Evolutionary conservation across 139 green algal genomes (phyloP).

Genomic region (Prasinococcaceae sp.): DNA sequence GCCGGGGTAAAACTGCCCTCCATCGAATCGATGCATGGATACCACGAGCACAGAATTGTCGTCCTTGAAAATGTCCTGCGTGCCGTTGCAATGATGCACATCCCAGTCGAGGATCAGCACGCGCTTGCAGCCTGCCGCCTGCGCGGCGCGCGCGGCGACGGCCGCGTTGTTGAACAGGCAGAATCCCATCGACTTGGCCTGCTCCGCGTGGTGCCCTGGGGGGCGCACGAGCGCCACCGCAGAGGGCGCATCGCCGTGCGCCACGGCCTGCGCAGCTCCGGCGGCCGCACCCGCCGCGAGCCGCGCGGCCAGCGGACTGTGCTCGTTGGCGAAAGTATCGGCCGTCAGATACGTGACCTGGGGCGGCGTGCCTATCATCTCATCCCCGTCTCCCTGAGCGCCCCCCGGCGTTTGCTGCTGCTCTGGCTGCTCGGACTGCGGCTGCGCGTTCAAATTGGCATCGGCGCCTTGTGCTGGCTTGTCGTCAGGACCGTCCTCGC

Average conservation of each 20-base stretch:
- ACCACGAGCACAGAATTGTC: slow-evolving; percentile 56
- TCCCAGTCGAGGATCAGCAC: slow-evolving; percentile 64
- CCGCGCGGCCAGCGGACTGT: slow-evolving; percentile 6
- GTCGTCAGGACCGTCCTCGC: too few relatives aligned
- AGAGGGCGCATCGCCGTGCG: neutral
- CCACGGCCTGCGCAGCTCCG: neutral
- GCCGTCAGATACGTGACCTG: slow-evolving; percentile 12
- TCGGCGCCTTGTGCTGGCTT: too few relatives aligned
- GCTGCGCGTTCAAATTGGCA: too few relatives aligned
- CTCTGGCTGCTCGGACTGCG: too few relatives aligned
- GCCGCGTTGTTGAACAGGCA: slow-evolving; percentile 62
- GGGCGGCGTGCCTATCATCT: neutral
- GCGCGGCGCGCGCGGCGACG: slow-evolving; percentile 37
- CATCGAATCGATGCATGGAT: slow-evolving; percentile 33
- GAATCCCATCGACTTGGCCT: slow-evolving; percentile 64
- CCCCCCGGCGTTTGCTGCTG: too few relatives aligned
- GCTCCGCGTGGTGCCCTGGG: slow-evolving; percentile 69
- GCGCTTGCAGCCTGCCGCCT: slow-evolving; percentile 13
- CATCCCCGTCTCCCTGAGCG: too few relatives aligned
- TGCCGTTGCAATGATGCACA: slow-evolving; percentile 36
- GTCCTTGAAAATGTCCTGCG: slow-evolving; percentile 49
- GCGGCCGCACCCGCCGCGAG: slow-evolving; percentile 12
- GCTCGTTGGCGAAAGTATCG: slow-evolving; percentile 18
- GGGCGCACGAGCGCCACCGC: slow-evolving; percentile 65
- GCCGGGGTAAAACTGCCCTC: slow-evolving; percentile 1